Base-by-base conservation (phyloP, 2,329 filamentous ascomycete species). In the Cladobotryum mycophilum region DNA sequence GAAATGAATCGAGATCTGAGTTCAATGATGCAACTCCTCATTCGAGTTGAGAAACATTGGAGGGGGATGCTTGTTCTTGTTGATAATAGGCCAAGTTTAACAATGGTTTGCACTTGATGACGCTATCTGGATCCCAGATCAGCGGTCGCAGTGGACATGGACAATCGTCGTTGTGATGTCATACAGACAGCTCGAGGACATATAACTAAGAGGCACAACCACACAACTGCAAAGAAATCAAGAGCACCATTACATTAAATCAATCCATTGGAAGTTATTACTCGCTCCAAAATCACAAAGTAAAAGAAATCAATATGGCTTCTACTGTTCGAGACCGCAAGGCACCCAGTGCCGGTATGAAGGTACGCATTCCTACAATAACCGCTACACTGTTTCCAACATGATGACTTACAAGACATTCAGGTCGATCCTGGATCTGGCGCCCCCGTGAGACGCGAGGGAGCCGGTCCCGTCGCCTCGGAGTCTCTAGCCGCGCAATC, bases 401-500 rank as follows among this genome's bases (percentile, higher is more conserved):
- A 30, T 15, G 4, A 48, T 30, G 13, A 17, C 5, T 44, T 34
- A n/a, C 14, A 18, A 2, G 4, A 25, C 4, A 7, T 30, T n/a
- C 47, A 81, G 73, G 77, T 80, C 53, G 68, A 67, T 15, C 67
- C 67, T 41, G 72, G 75, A 49, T 55, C 66, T 53, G 67, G 78
- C 43, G 73, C 79, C 41, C 77, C 80, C 25, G 50, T 61, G 1
- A 77, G 75, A 52, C 64, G 71, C 14, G 88, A 93, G 66, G 71
- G 76, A 13, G 72, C 84, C 5, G 89, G 89, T 47, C 60, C 74
- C 22, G 76, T 92, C 1, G 70, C 78, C 41, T 72, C 77, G 13
- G 86, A 86, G 67, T 92, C 87, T 6, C 81, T 95, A 5, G 89
- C 89, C 11, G 85, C 82, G 52, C 84, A 92, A 61, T 93, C 88